Evolutionary conservation across 2,329 filamentous ascomycete genomes (phyloP).

Genomic region (Kalmusia sp.): DNA sequence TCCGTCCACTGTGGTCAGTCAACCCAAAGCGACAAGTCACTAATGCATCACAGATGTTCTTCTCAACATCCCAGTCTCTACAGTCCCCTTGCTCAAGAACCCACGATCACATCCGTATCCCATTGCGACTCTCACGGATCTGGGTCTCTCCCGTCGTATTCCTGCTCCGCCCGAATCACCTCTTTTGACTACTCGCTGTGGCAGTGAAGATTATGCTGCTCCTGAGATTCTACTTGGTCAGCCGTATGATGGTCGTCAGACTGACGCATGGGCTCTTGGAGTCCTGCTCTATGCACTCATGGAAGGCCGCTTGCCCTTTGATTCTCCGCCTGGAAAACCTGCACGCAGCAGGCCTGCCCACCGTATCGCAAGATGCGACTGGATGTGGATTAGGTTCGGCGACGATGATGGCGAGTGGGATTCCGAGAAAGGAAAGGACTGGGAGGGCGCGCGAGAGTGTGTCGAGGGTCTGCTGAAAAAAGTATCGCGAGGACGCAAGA

Average conservation of each 20-base stretch:
- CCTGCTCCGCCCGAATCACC: constrained; percentile 76
- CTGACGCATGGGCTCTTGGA: constrained; percentile 93
- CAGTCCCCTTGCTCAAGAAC: constrained; percentile 69
- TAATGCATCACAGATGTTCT: constrained; percentile 74
- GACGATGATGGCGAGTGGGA: constrained; percentile 90
- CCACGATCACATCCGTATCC: constrained; percentile 81
- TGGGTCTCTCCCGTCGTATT: constrained; percentile 87
- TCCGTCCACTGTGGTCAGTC: constrained; percentile 32
- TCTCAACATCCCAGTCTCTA: constrained; percentile 77
- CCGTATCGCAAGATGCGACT: constrained; percentile 93
- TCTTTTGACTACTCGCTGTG: constrained; percentile 90
- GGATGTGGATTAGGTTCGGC: constrained; percentile 89
- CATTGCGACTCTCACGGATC: constrained; percentile 86
- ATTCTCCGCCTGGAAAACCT: constrained; percentile 81
- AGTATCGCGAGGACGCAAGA: constrained; percentile 76
- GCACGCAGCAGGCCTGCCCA: constrained; percentile 82
- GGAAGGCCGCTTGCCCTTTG: constrained; percentile 92
- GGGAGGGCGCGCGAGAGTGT: constrained; percentile 78
- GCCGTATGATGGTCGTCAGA: constrained; percentile 88
- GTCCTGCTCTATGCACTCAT: constrained; percentile 92
- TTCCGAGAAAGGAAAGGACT: constrained; percentile 66
- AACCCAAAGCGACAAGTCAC: constrained; percentile 28
- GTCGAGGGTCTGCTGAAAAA: constrained; percentile 87
- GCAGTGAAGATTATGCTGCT: constrained; percentile 95
- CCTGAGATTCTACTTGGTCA: constrained; percentile 96